A percentile compares a stretch with the other conserved stretches of the same genome.
These are phyloP conservation scores for Monosporascus sp. DNA, from an alignment of 2,329 filamentous ascomycete genomes.

Conservation along the genomic window DNA sequence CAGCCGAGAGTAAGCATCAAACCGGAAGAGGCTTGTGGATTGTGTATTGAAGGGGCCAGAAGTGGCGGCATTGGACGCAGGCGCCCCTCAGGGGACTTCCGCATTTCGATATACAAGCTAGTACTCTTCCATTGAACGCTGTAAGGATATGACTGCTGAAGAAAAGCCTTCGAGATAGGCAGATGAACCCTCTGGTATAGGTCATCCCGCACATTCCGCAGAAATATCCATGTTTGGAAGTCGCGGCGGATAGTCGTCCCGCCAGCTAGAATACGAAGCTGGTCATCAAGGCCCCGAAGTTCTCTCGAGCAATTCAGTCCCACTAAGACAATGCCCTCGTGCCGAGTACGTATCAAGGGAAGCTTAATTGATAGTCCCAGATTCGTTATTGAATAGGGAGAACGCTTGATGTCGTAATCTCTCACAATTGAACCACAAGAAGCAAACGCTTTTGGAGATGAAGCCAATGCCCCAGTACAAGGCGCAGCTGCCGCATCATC, in stretches of 20 bases:
- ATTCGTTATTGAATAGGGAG: constrained; percentile 11
- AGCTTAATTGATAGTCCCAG: constrained; percentile 10
- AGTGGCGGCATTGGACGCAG: not conserved
- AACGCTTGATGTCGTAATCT: not conserved
- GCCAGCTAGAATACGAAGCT: no score
- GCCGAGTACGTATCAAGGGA: not conserved
- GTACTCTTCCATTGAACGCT: not conserved
- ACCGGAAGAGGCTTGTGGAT: not conserved
- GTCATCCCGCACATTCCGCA: not conserved
- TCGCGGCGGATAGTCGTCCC: not conserved
- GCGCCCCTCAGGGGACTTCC: not conserved
- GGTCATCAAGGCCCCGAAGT: not conserved
- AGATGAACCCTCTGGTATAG: constrained; percentile 5
- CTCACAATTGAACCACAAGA: constrained; percentile 14
- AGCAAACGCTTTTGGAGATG: constrained; percentile 8
- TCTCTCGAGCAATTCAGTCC: constrained; percentile 14
- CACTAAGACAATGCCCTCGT: not conserved
- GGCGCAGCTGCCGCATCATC: fast-evolving
- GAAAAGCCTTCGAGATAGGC: constrained; percentile 5
- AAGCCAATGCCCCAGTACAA: constrained; percentile 8
- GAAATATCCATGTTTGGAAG: constrained; percentile 11
- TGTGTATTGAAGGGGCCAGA: not conserved
- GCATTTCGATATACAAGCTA: not conserved
- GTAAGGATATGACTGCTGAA: constrained; percentile 3
- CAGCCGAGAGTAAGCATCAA: not conserved